Conservation (phyloP, 768 basidiomycete genomes). For the Suillus paluster region DNA sequence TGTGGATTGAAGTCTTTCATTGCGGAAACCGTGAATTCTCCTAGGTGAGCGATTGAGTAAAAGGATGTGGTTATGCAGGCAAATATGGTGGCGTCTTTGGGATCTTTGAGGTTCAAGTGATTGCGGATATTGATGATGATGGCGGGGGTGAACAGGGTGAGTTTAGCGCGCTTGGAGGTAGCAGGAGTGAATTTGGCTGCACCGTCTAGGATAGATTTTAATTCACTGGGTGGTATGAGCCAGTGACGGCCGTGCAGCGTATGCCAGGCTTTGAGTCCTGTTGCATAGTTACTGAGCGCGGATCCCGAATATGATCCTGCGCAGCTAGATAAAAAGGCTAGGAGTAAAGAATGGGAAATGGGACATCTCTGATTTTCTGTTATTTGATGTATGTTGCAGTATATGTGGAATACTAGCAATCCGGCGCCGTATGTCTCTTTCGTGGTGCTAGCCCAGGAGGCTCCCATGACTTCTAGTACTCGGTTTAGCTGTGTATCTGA, state of each 20-base stretch:
- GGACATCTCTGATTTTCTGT: too few relatives aligned
- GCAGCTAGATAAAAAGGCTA: too few relatives aligned
- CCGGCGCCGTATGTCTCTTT: too few relatives aligned
- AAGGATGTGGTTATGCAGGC: constrained; percentile 44
- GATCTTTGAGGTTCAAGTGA: constrained; percentile 30
- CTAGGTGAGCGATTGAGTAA: constrained; percentile 36
- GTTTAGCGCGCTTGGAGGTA: constrained; percentile 33
- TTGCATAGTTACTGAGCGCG: constrained; percentile 16
- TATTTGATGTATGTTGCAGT: too few relatives aligned
- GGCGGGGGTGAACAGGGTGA: constrained; percentile 34
- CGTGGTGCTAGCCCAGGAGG: too few relatives aligned
- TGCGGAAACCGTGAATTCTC: constrained; percentile 43
- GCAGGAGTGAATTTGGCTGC: background rate
- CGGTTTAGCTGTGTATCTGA: too few relatives aligned
- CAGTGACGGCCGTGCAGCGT: constrained; percentile 23
- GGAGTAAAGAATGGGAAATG: too few relatives aligned
- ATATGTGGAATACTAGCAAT: too few relatives aligned
- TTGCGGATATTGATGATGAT: background rate
- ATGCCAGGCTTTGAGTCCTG: constrained; percentile 29
- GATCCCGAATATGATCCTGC: constrained; percentile 16
- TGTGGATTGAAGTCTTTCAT: constrained; percentile 36
- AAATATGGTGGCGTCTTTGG: constrained; percentile 39
- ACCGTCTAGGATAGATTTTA: constrained; percentile 19
- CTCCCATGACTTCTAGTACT: too few relatives aligned
- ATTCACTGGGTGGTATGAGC: constrained; percentile 15